Conservation (phyloP, 208 protist species). For the Vickermania spadyakhi region DNA sequence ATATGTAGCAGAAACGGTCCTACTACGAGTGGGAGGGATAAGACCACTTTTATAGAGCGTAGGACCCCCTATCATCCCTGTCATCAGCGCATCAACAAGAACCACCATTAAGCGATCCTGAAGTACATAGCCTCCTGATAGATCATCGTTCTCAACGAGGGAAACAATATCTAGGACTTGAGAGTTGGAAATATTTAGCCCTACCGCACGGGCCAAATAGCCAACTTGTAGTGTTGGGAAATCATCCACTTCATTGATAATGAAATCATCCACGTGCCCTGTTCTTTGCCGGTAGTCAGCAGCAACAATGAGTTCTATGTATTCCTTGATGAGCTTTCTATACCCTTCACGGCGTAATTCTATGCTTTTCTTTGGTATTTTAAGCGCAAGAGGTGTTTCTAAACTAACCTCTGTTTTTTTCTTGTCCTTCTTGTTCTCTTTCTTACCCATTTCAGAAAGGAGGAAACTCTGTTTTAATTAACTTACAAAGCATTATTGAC, state of each 20-base stretch:
- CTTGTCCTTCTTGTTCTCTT: not conserved
- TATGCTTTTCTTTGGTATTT: not conserved
- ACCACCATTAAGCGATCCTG: slow-evolving; percentile 27
- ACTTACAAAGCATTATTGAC: too few species aligned
- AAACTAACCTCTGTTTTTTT: not conserved
- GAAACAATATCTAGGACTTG: slow-evolving; percentile 51
- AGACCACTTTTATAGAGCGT: slow-evolving; percentile 10
- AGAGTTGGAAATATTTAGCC: slow-evolving; percentile 61
- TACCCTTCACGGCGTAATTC: slow-evolving; percentile 8
- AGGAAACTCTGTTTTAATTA: too few species aligned
- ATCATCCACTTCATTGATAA: slow-evolving; percentile 10
- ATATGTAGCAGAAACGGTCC: slow-evolving; percentile 10
- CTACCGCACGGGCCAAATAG: slow-evolving; percentile 76
- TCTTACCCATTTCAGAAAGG: slow-evolving; percentile 2
- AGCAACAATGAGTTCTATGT: slow-evolving; percentile 3
- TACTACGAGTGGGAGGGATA: slow-evolving; percentile 6
- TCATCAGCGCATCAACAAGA: slow-evolving; percentile 70
- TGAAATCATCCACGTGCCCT: not conserved
- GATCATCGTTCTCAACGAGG: slow-evolving; percentile 58
- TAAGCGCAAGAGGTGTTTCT: not conserved
- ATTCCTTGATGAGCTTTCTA: slow-evolving; percentile 10
- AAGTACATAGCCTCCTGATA: slow-evolving; percentile 51
- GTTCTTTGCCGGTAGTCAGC: not conserved
- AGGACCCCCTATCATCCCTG: slow-evolving; percentile 43
- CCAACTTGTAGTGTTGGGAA: slow-evolving; percentile 70